Base-by-base conservation (phyloP, 225 moss, liverwort and hornwort species). In the Ulota crispa region DNA sequence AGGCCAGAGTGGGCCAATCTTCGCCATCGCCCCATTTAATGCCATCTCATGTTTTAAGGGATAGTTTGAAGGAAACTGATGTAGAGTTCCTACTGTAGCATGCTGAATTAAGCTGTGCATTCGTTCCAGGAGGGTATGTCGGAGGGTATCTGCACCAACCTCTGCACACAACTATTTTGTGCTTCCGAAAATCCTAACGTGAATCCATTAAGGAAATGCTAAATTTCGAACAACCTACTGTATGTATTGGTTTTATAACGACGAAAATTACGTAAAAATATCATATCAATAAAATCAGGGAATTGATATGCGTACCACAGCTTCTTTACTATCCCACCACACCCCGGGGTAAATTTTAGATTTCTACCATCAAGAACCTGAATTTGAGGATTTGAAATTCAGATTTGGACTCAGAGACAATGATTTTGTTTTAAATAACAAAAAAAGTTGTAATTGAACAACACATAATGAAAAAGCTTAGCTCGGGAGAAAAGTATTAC, bases 71-170 rank as follows among this genome's bases (percentile, higher is more conserved):
- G 64, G 54, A 55, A 9, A 54, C 47, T 19, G 24, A 24, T 4
- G 21, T 9, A 4, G 37, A 73, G 37, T 24, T 57, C n/a, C 4
- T 0, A 5, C 73, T 37, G 57, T 20, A 24, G 26, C 3, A 10
- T 21, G 16, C 76, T 76, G 69, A 69, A 82, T 61, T 69, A 76
- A 59, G 76, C 21, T 77, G 5, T 0, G 18, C 13, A 47, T 32
- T 8, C 2, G 37, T 15, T 59, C 0, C 2, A 19, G 27, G 77
- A 62, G 69, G 8, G 28, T 31, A 13, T 53, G 63, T 0, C 23
- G 23, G 63, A 71, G 60, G 70, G 56, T n/a, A 77, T 77, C 77
- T 31, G 0, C 70, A 63, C 70, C 77, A 53, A 77, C 54, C 31
- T 64, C 70, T 50, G 34, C 27, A 68, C 69, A 15, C 39, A 64